A percentile compares a stretch with the other conserved stretches of the same genome.
Evolutionary conservation across 164 flowering plant species (phyloP).

Genomic region (Umbellularia californica): DNA sequence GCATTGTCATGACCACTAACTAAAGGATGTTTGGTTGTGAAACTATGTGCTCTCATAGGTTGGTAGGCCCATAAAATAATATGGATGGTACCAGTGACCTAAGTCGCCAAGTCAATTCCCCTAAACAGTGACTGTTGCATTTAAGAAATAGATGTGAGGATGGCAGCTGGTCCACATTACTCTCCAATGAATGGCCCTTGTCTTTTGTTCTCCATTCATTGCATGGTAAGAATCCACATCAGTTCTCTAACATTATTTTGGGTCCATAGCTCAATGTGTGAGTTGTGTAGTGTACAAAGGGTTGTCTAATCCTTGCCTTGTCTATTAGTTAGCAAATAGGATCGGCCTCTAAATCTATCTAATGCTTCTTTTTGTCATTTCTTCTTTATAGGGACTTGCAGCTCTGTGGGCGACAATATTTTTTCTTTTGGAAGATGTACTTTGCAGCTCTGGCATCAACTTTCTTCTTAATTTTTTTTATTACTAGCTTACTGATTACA

Average conservation of each 20-base stretch:
- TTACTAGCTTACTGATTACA: background rate
- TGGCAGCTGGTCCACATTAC: background rate
- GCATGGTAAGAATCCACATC: background rate
- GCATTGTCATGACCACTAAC: background rate
- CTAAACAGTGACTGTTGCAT: background rate
- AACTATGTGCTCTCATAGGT: background rate
- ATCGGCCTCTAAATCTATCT: background rate
- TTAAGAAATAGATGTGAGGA: background rate
- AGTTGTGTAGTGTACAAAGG: background rate
- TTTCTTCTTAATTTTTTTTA: too few relatives aligned
- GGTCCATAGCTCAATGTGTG: background rate
- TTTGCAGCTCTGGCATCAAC: background rate
- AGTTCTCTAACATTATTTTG: background rate
- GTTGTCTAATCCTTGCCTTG: background rate
- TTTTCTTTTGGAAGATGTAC: too few relatives aligned
- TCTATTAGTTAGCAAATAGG: background rate
- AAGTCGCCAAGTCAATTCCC: background rate
- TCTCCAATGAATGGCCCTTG: background rate
- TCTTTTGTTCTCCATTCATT: background rate
- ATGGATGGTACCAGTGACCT: background rate
- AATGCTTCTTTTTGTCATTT: background rate
- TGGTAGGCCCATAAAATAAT: background rate
- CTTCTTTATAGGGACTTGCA: background rate
- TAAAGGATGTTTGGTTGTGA: background rate
- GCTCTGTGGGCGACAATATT: too few relatives aligned